Evolutionary conservation across 257 asterid genomes (phyloP).

Genomic region (Capsicum rhomboideum): DNA sequence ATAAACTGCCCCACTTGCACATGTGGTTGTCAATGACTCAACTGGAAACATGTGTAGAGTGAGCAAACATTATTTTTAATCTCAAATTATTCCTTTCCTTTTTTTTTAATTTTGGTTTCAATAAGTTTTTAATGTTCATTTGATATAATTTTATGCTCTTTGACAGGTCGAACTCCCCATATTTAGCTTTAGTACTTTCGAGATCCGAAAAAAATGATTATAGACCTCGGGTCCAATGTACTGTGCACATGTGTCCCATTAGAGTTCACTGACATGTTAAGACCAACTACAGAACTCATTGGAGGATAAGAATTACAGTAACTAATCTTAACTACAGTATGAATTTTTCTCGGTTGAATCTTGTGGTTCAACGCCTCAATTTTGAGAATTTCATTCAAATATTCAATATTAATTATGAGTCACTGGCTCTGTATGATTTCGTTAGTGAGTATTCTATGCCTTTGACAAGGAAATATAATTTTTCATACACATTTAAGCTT

Average conservation of each 20-base stretch:
- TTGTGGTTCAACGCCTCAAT: slow-evolving; percentile 32
- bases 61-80: slow-evolving; percentile 1
- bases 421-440: slow-evolving; percentile 19
- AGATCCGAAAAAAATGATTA: slow-evolving; percentile 6
- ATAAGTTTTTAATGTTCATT: too few species aligned
- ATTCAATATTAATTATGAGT: slow-evolving; percentile 34
- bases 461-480: neutral
- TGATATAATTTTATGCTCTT: too few species aligned
- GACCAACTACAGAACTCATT: slow-evolving; percentile 29
- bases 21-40: slow-evolving; percentile 32
- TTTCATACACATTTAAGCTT: neutral
- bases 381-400: slow-evolving; percentile 22
- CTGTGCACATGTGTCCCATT: slow-evolving; percentile 39
- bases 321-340: neutral
- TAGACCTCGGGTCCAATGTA: slow-evolving; percentile 22
- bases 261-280: slow-evolving; percentile 43
- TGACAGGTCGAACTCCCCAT: neutral
- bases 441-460: slow-evolving; percentile 18
- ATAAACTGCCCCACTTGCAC: slow-evolving; percentile 34
- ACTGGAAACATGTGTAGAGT: slow-evolving; percentile 23
- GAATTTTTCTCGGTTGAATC: slow-evolving; percentile 37
- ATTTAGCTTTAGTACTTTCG: slow-evolving; percentile 16
- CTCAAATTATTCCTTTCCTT: too few species aligned
- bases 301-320: slow-evolving; percentile 34
- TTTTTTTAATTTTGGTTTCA: too few species aligned